Evolutionary conservation across 345 rosid species (phyloP), one percentile per base, ranked within the genome.

Genomic region (Sisymbrium irio): DNA sequence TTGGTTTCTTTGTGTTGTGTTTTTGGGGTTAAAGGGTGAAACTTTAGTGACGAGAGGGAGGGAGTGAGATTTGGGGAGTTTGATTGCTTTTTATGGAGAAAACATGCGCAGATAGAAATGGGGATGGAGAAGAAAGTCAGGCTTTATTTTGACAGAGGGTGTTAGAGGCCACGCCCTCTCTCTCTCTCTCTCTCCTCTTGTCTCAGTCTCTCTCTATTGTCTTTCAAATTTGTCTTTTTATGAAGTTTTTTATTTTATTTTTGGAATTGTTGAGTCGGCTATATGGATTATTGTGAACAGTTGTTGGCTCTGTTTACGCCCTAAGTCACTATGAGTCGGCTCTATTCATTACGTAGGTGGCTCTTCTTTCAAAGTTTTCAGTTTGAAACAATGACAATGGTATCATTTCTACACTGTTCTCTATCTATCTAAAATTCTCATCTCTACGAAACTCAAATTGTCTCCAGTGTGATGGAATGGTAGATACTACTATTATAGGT

Each of bases 241-340:
- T 39, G 44, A 14, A 14, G 0, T 17, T 63, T 55, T 49, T 17
- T 15, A 5, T 12, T 39, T 11, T 39, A 22, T 7, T 14, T 61
- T 36, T 14, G 60, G 54, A 67, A 47, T 39, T 53, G 58, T 54
- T 76, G 40, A 76, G 75, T 76, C 79, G 79, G 79, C 79, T 76
- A 62, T 76, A 62, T 69, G 56, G 65, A 55, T 73, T 65, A 47
- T 54, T 66, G 72, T 66, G 62, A 62, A 76, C 79, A 76, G 65
- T 69, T 69, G 40, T 5, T 18, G 20, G 64, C 69, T 67, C 67
- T 75, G 57, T 20, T 50, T 42, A 54, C 14, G 27, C 39, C 69
- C 60, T 67, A 46, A 6, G 4, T 37, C 53, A 47, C 69, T 68
- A 53, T 17, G 39, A 69, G 71, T 55, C 79, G 79, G 75, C 79